These are phyloP conservation scores for Curvularia verruculosa DNA, from an alignment of 2,329 filamentous ascomycete species.

Conservation along the genomic window DNA sequence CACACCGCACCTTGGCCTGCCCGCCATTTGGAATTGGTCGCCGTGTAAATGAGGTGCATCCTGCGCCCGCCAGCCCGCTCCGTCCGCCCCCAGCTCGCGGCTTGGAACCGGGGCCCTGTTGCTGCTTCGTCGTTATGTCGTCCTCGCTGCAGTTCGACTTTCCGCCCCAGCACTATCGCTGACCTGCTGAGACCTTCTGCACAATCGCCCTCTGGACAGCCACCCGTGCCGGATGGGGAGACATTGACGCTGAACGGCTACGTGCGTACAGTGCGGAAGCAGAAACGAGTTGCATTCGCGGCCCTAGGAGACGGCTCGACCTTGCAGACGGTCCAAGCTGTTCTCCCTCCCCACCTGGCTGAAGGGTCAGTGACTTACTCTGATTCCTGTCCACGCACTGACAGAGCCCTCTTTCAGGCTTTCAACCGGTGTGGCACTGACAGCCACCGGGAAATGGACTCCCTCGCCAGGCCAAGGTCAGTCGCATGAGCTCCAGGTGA, in stretches of 20 bases:
- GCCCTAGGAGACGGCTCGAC: slow-evolving; percentile 88
- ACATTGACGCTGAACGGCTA: slow-evolving; percentile 69
- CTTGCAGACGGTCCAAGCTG: slow-evolving; percentile 76
- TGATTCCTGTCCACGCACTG: slow-evolving; percentile 16
- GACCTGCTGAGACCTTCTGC: slow-evolving; percentile 62
- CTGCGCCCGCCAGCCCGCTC: slow-evolving; percentile 29
- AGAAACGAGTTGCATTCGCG: slow-evolving; percentile 84
- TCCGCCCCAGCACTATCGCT: slow-evolving; percentile 42
- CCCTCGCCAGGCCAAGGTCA: slow-evolving; percentile 72
- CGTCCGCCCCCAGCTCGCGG: slow-evolving; percentile 28
- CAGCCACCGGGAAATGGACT: slow-evolving; percentile 77
- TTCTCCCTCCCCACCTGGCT: slow-evolving; percentile 73
- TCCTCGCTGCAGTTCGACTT: slow-evolving; percentile 41
- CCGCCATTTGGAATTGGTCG: slow-evolving; percentile 24
- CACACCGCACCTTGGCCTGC: slow-evolving; percentile 23
- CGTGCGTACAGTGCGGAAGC: slow-evolving; percentile 82
- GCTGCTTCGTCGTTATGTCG: slow-evolving; percentile 25
- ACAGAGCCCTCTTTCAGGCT: slow-evolving; percentile 61
- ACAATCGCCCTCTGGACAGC: slow-evolving; percentile 50
- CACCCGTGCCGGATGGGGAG: slow-evolving; percentile 50
- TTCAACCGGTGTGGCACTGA: slow-evolving; percentile 79
- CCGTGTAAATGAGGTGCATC: slow-evolving; percentile 41
- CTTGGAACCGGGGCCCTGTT: slow-evolving; percentile 25
- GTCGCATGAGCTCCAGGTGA: slow-evolving; percentile 80
- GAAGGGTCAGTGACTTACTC: slow-evolving; percentile 65